Evolutionary conservation across 1,284 basidiomycete species (phyloP).

Genomic region (Rhodotorula sp.): DNA sequence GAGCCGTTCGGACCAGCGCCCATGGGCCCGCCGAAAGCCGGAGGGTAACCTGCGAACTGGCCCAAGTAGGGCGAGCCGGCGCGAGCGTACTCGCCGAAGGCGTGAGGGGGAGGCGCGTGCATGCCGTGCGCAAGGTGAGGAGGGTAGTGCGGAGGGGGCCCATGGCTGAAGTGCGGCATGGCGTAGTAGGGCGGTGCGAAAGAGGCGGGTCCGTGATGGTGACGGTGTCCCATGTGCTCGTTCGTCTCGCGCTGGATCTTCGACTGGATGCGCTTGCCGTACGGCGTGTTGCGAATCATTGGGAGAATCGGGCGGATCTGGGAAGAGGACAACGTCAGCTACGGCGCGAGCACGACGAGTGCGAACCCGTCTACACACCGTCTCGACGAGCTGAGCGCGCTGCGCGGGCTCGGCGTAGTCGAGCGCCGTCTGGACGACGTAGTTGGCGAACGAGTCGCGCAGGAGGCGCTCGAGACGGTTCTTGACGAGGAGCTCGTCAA

Average conservation of each 20-base stretch:
- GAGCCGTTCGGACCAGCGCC: conserved; percentile 4
- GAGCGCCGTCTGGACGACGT: conserved; percentile 70
- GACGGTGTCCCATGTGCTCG: conserved; percentile 36
- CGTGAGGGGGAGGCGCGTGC: conserved; percentile 23
- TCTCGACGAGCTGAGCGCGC: conserved; percentile 76
- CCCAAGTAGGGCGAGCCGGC: conserved; percentile 25
- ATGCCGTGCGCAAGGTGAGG: conserved; percentile 16
- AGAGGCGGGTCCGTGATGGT: too few relatives aligned
- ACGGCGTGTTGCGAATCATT: conserved; percentile 92
- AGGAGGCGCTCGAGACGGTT: conserved; percentile 92
- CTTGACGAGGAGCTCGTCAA: conserved; percentile 92
- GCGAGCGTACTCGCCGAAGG: conserved; percentile 16
- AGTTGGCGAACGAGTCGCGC: conserved; percentile 64
- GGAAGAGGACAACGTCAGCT: not conserved
- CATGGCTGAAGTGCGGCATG: too few relatives aligned
- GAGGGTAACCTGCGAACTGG: too few relatives aligned
- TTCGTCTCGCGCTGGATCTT: conserved; percentile 64
- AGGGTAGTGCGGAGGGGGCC: conserved; percentile 14
- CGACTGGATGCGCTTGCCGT: conserved; percentile 96
- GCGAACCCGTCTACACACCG: conserved; percentile 43
- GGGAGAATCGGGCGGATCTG: conserved; percentile 85
- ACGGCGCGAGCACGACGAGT: not conserved
- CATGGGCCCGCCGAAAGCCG: too few relatives aligned
- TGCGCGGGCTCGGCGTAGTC: conserved; percentile 91
- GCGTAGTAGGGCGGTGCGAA: too few relatives aligned